Base-by-base conservation (phyloP, 176 grass and related monocot species). In the Cenchrus fungigraminus region DNA sequence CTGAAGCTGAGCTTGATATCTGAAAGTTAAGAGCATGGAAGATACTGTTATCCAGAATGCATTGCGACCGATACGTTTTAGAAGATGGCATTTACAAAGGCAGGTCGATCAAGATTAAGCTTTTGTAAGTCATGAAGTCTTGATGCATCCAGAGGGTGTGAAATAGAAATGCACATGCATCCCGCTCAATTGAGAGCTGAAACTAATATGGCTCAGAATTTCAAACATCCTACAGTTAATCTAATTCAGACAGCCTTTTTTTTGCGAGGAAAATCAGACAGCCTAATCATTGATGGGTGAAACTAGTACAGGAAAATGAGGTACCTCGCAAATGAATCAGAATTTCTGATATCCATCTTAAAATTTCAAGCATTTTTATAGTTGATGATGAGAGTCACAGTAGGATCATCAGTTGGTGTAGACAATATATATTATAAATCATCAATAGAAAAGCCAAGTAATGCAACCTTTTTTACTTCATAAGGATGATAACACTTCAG, bases 1-100 rank as follows among this genome's bases (percentile, higher is more conserved):
- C 84, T 99, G 97, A 68, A 99, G 97, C 59, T 96, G 97, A 42
- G 97, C 91, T 88, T 99, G 97, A 84, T 96, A 99, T 82, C 97
- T 99, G 46, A 88, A 87, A 71, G 47, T 84, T 62, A 12, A 83
- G 32, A 80, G n/a, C 45, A 79, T 69, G 34, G 53, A 83, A 69
- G 6, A 15, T 73, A 66, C 9, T 49, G 5, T 83, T 73, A 89
- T 62, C 46, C 28, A 82, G 76, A 52, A 87, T 82, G 54, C 29
- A 20, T 75, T 51, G 66, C 43, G 49, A 79, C 50, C 42, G 51
- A 9, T 74, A 52, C 6, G 10, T 9, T 60, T 60, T 60, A 42
- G 66, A 45, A 72, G 31, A 73, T 31, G 67, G 22, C 7, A 68
- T 73, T 42, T 67, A 44, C 60, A 66, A 51, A 66, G 52, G 14